A percentile compares a stretch with the other conserved stretches of the same genome.
These are phyloP conservation scores for Aspergillus arachidicola DNA, from an alignment of 2,329 filamentous ascomycete species.

Conservation along the genomic window DNA sequence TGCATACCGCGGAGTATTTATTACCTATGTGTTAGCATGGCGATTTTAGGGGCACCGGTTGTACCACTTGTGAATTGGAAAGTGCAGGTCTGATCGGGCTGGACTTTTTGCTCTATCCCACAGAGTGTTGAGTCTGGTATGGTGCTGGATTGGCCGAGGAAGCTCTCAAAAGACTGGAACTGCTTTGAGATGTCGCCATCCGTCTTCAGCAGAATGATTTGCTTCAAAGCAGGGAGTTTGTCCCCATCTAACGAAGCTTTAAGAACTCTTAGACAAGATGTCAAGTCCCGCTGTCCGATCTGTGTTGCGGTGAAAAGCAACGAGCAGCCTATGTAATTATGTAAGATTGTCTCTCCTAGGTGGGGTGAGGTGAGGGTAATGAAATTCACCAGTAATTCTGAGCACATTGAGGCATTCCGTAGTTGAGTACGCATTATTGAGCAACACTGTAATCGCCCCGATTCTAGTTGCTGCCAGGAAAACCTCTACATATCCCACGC, in stretches of 20 bases:
- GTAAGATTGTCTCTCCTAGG: background rate
- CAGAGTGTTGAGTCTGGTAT: background rate
- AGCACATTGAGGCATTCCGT: background rate
- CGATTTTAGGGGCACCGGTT: conserved; percentile 67
- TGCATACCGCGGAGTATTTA: conserved; percentile 30
- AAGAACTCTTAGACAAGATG: background rate
- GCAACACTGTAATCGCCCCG: background rate
- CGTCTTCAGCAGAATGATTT: background rate
- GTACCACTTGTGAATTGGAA: conserved; percentile 69
- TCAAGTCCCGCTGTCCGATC: background rate
- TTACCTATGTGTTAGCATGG: conserved; percentile 68
- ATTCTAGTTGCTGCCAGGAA: background rate
- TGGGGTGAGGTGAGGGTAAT: too few relatives aligned
- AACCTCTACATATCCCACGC: background rate
- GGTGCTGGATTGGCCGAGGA: background rate
- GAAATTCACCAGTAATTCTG: background rate
- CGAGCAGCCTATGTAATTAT: background rate
- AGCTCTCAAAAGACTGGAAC: background rate
- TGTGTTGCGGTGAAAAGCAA: background rate
- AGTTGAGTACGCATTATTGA: background rate
- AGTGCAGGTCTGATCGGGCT: conserved; percentile 56
- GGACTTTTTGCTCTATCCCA: background rate
- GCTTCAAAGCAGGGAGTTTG: background rate
- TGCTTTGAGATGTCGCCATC: too few relatives aligned
- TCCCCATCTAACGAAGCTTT: background rate